Conservation (phyloP, 2,329 filamentous ascomycete genomes). For the Fusarium fujikuroi region DNA sequence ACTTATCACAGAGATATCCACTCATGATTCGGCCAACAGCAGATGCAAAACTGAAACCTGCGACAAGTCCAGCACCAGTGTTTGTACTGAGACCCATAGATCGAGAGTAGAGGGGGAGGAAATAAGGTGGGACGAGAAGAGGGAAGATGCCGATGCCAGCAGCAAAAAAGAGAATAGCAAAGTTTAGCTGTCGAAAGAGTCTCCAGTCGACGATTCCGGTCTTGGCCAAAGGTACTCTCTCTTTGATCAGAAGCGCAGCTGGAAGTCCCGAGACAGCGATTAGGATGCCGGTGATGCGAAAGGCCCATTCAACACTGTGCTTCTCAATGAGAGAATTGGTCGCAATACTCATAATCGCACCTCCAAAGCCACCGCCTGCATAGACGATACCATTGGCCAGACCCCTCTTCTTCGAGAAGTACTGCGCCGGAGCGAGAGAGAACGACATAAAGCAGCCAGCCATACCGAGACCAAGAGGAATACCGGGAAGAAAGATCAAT, state of each 20-base stretch:
- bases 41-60: constrained; percentile 70
- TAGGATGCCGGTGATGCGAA: constrained; percentile 62
- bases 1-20: constrained; percentile 63
- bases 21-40: constrained; percentile 66
- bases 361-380: constrained; percentile 66
- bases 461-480: constrained; percentile 44
- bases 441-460: constrained; percentile 44
- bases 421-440: constrained; percentile 55
- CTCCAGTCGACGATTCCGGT: constrained; percentile 61
- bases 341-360: constrained; percentile 61
- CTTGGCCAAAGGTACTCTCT: constrained; percentile 47
- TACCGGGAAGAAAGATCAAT: constrained; percentile 44
- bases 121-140: constrained; percentile 70
- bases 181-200: constrained; percentile 63
- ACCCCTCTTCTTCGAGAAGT: constrained; percentile 64
- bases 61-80: constrained; percentile 66
- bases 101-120: constrained; percentile 65
- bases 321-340: constrained; percentile 59
- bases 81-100: constrained; percentile 64
- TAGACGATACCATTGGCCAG: constrained; percentile 66
- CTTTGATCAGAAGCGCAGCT: constrained; percentile 63
- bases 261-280: constrained; percentile 65
- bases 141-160: constrained; percentile 68
- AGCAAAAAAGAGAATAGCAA: constrained; percentile 63
- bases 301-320: constrained; percentile 62